Conservation (phyloP, 768 basidiomycete genomes). For the Podaxis sp. region DNA sequence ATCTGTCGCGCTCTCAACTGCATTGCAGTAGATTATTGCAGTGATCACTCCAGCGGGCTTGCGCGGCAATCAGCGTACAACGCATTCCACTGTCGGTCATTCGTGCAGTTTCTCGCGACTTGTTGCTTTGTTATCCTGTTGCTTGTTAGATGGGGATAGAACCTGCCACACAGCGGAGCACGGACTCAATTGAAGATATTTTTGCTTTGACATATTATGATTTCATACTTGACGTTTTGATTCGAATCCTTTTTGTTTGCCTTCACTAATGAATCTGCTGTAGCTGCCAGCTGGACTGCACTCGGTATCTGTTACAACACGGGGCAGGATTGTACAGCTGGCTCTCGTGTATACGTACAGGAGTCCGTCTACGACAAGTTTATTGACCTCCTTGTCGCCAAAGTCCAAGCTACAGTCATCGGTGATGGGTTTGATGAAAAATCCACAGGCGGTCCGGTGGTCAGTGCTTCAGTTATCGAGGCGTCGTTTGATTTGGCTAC, state of each 20-base stretch:
- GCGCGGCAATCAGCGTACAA: neutral
- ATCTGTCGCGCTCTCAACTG: neutral
- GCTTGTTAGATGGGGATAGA: neutral
- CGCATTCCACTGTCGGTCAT: neutral
- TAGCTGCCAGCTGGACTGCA: slow-evolving; percentile 83
- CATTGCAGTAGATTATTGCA: neutral
- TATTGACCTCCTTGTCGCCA: slow-evolving; percentile 58
- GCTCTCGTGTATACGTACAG: slow-evolving; percentile 88
- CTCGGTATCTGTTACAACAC: slow-evolving; percentile 87
- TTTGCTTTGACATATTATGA: neutral
- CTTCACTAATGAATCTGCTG: slow-evolving; percentile 12
- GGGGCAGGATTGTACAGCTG: slow-evolving; percentile 93
- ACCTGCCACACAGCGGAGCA: neutral
- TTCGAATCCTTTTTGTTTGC: neutral
- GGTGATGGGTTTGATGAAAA: slow-evolving; percentile 81
- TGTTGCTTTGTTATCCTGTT: too few relatives aligned
- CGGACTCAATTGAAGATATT: slow-evolving; percentile 7
- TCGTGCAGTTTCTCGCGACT: too few relatives aligned
- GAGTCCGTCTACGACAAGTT: slow-evolving; percentile 87
- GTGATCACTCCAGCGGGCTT: neutral
- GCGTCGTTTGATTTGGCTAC: neutral
- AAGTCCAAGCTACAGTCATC: slow-evolving; percentile 68
- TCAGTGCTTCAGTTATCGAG: slow-evolving; percentile 33
- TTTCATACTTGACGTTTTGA: neutral
- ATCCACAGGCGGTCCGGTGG: slow-evolving; percentile 81